These are phyloP conservation scores for Cucurbita maxima DNA, from an alignment of 306 rosid genomes.

Conservation along the genomic window DNA sequence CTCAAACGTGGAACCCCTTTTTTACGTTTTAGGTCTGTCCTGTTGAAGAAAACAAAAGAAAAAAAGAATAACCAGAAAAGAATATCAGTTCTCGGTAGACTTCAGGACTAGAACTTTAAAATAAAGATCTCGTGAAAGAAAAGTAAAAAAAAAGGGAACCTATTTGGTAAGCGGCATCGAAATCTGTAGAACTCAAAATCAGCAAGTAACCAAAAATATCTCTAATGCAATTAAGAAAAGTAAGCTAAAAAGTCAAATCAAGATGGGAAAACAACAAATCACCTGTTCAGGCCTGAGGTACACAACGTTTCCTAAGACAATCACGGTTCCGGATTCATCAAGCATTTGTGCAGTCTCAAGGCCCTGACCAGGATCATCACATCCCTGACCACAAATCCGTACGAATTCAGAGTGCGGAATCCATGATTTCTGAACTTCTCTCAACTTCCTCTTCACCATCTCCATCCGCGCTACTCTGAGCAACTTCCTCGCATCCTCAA, in stretches of 20 bases:
- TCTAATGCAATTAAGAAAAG: neutral
- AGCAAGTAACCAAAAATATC: neutral
- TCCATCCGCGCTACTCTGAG: conserved; percentile 50
- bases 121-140: neutral
- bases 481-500: conserved; percentile 45
- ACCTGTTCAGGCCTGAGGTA: conserved; percentile 82
- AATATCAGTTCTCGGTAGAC: conserved; percentile 22
- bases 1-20: conserved; percentile 20
- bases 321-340: conserved; percentile 62
- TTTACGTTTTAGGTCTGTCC: conserved; percentile 19
- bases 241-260: neutral
- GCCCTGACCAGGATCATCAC: conserved; percentile 41
- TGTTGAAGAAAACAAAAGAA: conserved; percentile 14
- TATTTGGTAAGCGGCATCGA: conserved; percentile 2
- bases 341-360: conserved; percentile 37
- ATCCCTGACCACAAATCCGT: conserved; percentile 46
- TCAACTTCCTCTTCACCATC: conserved; percentile 44
- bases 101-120: neutral
- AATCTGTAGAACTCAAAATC: conserved; percentile 1
- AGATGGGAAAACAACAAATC: conserved; percentile 3
- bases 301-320: conserved; percentile 60
- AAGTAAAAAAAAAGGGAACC: neutral
- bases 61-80: conserved; percentile 16
- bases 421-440: conserved; percentile 29
- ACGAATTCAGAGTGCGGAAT: conserved; percentile 41